Percentiles rank a stretch among this genome's conserved stretches.
Conservation (phyloP, 2,329 filamentous ascomycete species). For the Lasiodiplodia gonubiensis region DNA sequence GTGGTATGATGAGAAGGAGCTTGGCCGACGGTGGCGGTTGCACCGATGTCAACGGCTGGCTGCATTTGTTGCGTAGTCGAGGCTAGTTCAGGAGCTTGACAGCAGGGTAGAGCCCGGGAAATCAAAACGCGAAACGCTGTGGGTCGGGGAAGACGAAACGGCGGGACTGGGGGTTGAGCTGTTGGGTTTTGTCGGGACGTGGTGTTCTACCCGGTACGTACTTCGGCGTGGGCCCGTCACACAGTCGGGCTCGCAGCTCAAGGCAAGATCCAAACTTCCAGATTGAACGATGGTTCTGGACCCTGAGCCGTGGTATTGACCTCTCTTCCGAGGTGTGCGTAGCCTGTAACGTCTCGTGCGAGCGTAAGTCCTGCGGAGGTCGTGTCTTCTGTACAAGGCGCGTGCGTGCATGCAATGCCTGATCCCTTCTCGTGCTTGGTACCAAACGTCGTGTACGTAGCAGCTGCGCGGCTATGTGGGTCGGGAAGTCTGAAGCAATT, state of each 20-base stretch:
- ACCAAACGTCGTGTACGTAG: background rate
- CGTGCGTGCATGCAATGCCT: slow-evolving; percentile 11
- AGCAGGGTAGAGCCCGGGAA: background rate
- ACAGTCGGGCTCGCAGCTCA: background rate
- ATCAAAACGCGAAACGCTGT: background rate
- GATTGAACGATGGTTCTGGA: background rate
- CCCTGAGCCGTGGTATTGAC: background rate
- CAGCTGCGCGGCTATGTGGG: slow-evolving; percentile 18
- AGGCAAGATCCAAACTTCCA: background rate
- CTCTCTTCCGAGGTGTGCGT: background rate
- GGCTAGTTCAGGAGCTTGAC: background rate
- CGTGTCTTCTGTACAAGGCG: slow-evolving; percentile 4
- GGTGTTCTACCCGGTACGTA: background rate
- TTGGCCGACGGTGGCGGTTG: slow-evolving; percentile 1
- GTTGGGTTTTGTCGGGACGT: background rate
- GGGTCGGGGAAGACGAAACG: background rate
- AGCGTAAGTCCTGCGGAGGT: background rate
- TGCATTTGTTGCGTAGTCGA: slow-evolving; percentile 11
- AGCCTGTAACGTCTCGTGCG: background rate
- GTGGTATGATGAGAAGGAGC: background rate
- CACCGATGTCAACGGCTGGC: slow-evolving; percentile 12
- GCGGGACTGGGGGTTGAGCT: background rate
- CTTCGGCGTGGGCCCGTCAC: background rate
- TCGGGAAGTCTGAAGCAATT: slow-evolving; percentile 18
- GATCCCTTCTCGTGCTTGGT: slow-evolving; percentile 20